Evolutionary conservation across 345 rosid genomes (phyloP), one percentile per base, ranked within the genome.

Genomic region (Eucalyptus cladocalyx): DNA sequence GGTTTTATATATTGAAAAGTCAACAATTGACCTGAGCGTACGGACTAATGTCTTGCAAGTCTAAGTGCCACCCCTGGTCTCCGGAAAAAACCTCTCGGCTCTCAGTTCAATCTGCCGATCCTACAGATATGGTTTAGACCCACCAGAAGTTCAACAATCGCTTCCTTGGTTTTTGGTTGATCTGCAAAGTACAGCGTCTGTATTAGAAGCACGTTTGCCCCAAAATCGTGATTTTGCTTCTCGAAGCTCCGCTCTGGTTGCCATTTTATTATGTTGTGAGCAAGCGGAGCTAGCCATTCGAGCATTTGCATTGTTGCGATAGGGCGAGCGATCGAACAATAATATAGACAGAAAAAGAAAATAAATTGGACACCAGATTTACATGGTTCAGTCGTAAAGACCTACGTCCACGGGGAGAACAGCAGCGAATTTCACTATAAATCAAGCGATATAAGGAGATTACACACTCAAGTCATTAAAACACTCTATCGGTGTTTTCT

Each of bases 251-350:
- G 91, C 89, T 93, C 95, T 0, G 94, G 92, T 72, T 93, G 95
- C 95, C 96, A 95, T 81, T 91, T 92, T 50, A 93, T 89, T 14
- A 69, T 95, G 91, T 91, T 91, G 91, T 92, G 95, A 60, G 95
- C 97, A 17, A 95, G 90, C 12, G 95, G 95, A 89, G 93, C 88
- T 86, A 95, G 85, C 96, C 96, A 95, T 47, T 91, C 94, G 80
- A 95, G 88, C 87, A 93, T 91, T 86, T 62, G 47, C n/a, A n/a
- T n/a, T n/a, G n/a, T n/a, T n/a, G n/a, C n/a, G n/a, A n/a, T n/a
- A n/a, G n/a, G n/a, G n/a, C n/a, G n/a, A n/a, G n/a, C n/a, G n/a
- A n/a, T n/a, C n/a, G n/a, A n/a, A n/a, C n/a, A n/a, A n/a, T n/a
- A n/a, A n/a, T n/a, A n/a, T n/a, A n/a, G n/a, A n/a, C n/a, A n/a